phyloP scores from a whole-genome alignment of 345 rosid genomes.

The Salix brachista region DNA sequence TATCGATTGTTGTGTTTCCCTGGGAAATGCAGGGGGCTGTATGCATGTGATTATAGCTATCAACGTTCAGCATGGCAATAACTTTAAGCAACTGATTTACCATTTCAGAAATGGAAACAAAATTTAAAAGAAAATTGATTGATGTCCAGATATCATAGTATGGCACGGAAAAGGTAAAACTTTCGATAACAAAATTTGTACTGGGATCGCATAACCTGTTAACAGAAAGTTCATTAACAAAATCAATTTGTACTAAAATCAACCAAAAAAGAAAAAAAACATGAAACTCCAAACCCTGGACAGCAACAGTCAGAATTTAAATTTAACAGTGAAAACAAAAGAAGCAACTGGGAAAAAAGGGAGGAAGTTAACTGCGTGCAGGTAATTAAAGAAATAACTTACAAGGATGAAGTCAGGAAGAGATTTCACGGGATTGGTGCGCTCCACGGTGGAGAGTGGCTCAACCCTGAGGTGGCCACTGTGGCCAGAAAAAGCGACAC shows the following conservation, averaged over 20 bases:
- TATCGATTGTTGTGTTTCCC: constrained; percentile 71
- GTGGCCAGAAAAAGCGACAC: constrained; percentile 86
- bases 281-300: background rate
- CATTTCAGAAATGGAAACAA: background rate
- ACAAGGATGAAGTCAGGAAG: constrained; percentile 83
- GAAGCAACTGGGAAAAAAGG: background rate
- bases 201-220: no score
- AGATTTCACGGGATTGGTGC: constrained; percentile 53
- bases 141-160: background rate
- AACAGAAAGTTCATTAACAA: no score
- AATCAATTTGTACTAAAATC: background rate
- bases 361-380: background rate
- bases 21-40: constrained; percentile 96
- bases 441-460: constrained; percentile 73
- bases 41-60: constrained; percentile 10
- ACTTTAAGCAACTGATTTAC: background rate
- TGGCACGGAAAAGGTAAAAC: no score
- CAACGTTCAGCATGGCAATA: background rate
- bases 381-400: constrained; percentile 16
- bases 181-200: no score
- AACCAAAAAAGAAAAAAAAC: background rate
- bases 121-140: background rate
- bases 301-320: background rate
- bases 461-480: constrained; percentile 88
- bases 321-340: background rate